phyloP scores from a whole-genome alignment of 1,284 basidiomycete species.

The Pseudozyma sp. region DNA sequence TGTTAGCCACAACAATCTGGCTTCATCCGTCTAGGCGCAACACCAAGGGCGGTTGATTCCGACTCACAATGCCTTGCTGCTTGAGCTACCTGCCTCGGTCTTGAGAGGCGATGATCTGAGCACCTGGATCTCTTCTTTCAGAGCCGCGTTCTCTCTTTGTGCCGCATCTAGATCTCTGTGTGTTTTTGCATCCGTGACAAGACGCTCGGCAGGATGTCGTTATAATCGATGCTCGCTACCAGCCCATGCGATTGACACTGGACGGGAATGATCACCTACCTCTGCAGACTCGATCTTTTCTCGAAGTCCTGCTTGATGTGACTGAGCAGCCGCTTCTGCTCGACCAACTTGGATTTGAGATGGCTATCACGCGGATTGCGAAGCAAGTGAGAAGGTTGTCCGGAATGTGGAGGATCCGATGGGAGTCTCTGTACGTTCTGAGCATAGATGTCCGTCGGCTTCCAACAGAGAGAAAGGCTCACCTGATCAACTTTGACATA shows the following conservation, averaged over 20 bases:
- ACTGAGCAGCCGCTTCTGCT: slow-evolving; percentile 38
- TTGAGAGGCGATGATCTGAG: slow-evolving; percentile 4
- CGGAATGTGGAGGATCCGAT: too few species aligned
- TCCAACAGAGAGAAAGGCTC: slow-evolving; percentile 1
- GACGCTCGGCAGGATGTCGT: background rate
- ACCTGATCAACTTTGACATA: slow-evolving; percentile 38
- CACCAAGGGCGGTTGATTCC: background rate
- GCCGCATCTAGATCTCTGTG: slow-evolving; percentile 22
- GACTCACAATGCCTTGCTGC: background rate
- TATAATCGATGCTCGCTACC: background rate
- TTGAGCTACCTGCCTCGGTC: background rate
- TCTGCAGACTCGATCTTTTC: slow-evolving; percentile 9
- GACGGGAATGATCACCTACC: slow-evolving; percentile 5
- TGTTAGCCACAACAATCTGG: too few species aligned
- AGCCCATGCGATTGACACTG: background rate
- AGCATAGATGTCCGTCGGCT: too few species aligned
- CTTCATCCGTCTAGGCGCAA: too few species aligned
- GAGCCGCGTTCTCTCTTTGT: slow-evolving; percentile 13
- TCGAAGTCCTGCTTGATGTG: slow-evolving; percentile 25
- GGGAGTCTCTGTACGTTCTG: too few species aligned
- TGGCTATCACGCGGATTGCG: slow-evolving; percentile 10
- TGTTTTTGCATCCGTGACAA: too few species aligned
- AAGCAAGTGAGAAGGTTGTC: too few species aligned
- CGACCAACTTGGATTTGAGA: slow-evolving; percentile 25
- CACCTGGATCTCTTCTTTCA: slow-evolving; percentile 18